Evolutionary conservation across 2,329 filamentous ascomycete species (phyloP).

Genomic region (Alternaria brassicicola): DNA sequence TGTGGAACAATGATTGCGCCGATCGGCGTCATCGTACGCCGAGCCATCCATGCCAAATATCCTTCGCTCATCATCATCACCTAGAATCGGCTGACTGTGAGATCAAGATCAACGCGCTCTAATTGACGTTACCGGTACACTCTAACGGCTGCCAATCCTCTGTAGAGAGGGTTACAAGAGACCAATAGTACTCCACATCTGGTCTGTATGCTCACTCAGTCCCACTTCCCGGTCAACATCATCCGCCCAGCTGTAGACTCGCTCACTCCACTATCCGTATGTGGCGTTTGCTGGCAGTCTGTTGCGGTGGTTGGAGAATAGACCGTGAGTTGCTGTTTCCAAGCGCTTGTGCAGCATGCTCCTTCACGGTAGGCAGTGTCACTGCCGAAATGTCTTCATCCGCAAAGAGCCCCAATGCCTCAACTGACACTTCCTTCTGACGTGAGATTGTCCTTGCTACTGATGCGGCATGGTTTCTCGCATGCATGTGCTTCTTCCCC

Average conservation of each 20-base stretch:
- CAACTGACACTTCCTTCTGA: background rate
- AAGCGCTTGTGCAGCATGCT: constrained; percentile 17
- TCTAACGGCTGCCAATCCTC: background rate
- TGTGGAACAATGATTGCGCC: background rate
- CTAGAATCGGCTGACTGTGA: background rate
- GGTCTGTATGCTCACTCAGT: background rate
- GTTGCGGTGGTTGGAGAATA: constrained; percentile 8
- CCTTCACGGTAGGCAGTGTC: constrained; percentile 8
- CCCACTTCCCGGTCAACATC: background rate
- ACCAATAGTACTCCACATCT: background rate
- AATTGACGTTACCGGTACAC: background rate
- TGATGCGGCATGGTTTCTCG: constrained; percentile 22
- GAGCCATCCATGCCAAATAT: background rate
- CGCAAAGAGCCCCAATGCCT: background rate
- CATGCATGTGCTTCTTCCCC: constrained; percentile 39
- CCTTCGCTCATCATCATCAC: background rate
- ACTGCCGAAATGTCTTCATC: background rate
- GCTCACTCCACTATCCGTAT: constrained; percentile 28
- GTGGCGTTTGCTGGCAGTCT: constrained; percentile 9
- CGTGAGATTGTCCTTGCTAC: background rate
- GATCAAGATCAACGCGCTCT: background rate
- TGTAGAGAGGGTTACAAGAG: background rate
- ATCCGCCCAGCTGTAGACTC: background rate
- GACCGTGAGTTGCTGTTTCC: constrained; percentile 14
- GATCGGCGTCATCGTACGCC: background rate